A percentile compares a stretch with the other conserved stretches of the same genome.
These are phyloP conservation scores for Linnemannia hyalina DNA, from an alignment of 192 early-diverging fungal species.

Conservation along the genomic window DNA sequence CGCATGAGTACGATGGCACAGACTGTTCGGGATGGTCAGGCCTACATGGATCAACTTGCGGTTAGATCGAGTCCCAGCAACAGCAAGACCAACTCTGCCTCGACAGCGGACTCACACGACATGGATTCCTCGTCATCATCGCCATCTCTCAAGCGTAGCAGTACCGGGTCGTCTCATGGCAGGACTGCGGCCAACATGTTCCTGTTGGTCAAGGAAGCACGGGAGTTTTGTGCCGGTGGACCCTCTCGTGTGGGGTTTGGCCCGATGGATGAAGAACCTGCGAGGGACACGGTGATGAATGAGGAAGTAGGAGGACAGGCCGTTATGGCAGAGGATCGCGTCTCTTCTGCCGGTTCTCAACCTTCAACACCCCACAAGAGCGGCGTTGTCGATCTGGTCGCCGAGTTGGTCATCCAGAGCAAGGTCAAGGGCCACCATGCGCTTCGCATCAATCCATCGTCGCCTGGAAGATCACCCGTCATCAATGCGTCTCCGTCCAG, in stretches of 20 bases:
- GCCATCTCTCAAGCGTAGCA: neutral
- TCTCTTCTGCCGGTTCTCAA: neutral
- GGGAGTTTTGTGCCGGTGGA: conserved; percentile 40
- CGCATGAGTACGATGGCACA: conserved; percentile 26
- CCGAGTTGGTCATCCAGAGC: conserved; percentile 37
- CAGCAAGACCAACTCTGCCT: neutral
- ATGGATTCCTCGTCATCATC: neutral
- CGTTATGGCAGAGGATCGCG: neutral
- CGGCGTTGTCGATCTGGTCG: conserved; percentile 43
- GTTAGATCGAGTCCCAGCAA: neutral
- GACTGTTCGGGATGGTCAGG: conserved; percentile 32
- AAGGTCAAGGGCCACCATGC: conserved; percentile 48
- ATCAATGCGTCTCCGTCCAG: neutral
- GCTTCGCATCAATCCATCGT: conserved; percentile 30
- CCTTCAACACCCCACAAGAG: neutral
- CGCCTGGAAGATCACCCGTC: neutral
- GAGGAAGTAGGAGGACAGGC: neutral
- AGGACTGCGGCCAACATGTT: conserved; percentile 8
- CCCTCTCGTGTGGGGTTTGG: conserved; percentile 8
- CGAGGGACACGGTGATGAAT: neutral
- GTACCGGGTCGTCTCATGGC: neutral
- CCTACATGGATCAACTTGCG: conserved; percentile 18
- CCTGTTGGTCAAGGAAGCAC: conserved; percentile 39
- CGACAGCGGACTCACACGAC: neutral
- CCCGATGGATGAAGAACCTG: neutral